Evolutionary conservation across 108 stramenopile genomes (phyloP).

Genomic region (Skeletonema menzelii): DNA sequence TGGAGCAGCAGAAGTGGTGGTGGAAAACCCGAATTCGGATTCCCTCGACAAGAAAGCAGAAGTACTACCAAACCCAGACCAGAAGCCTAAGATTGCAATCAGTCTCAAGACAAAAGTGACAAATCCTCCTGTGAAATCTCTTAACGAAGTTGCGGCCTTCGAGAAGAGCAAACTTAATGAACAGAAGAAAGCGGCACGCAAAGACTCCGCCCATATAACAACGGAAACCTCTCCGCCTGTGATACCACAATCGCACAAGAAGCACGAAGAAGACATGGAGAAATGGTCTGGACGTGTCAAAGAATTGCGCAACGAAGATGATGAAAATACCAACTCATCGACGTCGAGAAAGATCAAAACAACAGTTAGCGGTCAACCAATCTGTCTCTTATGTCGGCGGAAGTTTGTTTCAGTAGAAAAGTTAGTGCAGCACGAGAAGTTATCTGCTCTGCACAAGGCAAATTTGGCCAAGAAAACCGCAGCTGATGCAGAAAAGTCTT

Average conservation of each 20-base stretch:
- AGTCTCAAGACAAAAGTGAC: conserved; percentile 37
- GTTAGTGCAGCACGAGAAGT: conserved; percentile 65
- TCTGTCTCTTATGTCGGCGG: conserved; percentile 73
- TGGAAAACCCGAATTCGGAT: not conserved
- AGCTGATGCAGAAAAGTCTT: conserved; percentile 2
- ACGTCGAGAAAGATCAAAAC: conserved; percentile 29
- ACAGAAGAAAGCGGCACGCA: conserved; percentile 15
- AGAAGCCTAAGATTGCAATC: conserved; percentile 45
- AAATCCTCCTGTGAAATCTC: conserved; percentile 2
- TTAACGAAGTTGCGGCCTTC: conserved; percentile 12
- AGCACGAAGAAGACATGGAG: conserved; percentile 67
- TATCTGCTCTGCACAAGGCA: conserved; percentile 74
- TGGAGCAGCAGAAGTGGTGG: conserved; percentile 6
- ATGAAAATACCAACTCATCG: not conserved
- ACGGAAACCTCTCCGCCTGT: not conserved
- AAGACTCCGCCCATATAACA: conserved; percentile 23
- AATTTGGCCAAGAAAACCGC: conserved; percentile 61
- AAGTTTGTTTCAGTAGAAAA: conserved; percentile 75
- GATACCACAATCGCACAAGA: conserved; percentile 47
- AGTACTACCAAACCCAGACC: conserved; percentile 16
- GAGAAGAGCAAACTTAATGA: conserved; percentile 39
- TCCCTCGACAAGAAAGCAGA: not conserved
- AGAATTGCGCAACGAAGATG: conserved; percentile 44
- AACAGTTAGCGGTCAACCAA: conserved; percentile 70
- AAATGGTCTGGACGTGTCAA: conserved; percentile 75